Evolutionary conservation across 768 basidiomycete species (phyloP).

Genomic region (Pleurotus eryngii): DNA sequence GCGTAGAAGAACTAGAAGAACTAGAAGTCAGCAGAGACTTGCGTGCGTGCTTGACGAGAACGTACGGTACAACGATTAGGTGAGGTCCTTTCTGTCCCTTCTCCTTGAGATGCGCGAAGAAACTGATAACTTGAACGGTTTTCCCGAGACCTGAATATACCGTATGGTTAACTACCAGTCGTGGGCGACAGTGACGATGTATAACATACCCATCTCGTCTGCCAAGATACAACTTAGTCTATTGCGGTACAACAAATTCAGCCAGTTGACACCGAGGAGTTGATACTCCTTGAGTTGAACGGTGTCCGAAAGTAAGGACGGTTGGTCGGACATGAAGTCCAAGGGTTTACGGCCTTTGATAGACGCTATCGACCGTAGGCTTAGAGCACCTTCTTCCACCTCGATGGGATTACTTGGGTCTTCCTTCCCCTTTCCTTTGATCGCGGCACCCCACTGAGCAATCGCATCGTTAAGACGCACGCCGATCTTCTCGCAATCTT

Average conservation of each 20-base stretch:
- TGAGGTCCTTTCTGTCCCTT: constrained; percentile 79
- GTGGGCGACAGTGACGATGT: constrained; percentile 1
- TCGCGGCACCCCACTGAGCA: constrained; percentile 60
- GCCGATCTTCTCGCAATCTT: constrained; percentile 87
- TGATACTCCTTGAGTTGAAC: constrained; percentile 95
- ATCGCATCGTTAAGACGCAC: constrained; percentile 69
- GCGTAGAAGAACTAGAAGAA: constrained; percentile 74
- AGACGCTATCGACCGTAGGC: constrained; percentile 44
- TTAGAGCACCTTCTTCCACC: constrained; percentile 61
- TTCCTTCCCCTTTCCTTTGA: constrained; percentile 38
- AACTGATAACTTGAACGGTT: constrained; percentile 98
- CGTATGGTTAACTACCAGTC: constrained; percentile 8
- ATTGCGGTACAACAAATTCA: constrained; percentile 79
- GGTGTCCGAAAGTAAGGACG: constrained; percentile 57
- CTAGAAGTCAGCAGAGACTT: constrained; percentile 6
- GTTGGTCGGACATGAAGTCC: constrained; percentile 76
- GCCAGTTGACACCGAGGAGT: constrained; percentile 96
- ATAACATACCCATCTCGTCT: constrained; percentile 92
- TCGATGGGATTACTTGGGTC: constrained; percentile 24
- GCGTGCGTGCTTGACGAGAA: constrained; percentile 14
- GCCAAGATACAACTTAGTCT: constrained; percentile 92
- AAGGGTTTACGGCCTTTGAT: constrained; percentile 39
- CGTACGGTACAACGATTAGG: constrained; percentile 93
- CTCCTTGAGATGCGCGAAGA: constrained; percentile 87
- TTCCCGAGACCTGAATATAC: constrained; percentile 81